These are phyloP conservation scores for Barnettozyma salicaria DNA, from an alignment of 805 yeast genomes.

Conservation along the genomic window DNA sequence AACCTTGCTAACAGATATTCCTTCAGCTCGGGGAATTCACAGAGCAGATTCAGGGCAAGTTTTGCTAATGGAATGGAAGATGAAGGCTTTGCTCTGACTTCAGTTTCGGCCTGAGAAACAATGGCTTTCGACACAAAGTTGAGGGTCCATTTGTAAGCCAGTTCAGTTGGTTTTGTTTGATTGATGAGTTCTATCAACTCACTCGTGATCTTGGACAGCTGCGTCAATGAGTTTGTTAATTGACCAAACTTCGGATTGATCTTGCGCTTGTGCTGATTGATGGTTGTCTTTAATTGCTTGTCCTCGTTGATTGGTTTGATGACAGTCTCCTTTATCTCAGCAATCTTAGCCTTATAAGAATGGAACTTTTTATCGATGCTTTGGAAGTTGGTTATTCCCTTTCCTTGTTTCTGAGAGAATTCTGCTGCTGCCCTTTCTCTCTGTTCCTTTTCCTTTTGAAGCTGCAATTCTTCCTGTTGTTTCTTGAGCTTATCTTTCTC, in stretches of 20 bases:
- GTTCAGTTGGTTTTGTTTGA: conserved; percentile 40
- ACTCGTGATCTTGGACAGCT: conserved; percentile 44
- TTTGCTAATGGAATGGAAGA: conserved; percentile 77
- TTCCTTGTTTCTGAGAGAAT: conserved; percentile 22
- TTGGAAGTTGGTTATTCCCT: conserved; percentile 31
- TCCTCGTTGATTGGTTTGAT: conserved; percentile 50
- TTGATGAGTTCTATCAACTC: conserved; percentile 48
- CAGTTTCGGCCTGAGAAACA: conserved; percentile 89
- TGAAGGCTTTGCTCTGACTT: conserved; percentile 71
- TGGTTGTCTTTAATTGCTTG: conserved; percentile 46
- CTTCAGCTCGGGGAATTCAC: conserved; percentile 38
- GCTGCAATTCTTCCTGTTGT: conserved; percentile 6
- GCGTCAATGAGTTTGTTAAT: conserved; percentile 63
- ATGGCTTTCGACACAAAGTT: conserved; percentile 82
- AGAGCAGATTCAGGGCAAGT: conserved; percentile 50
- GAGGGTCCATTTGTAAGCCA: conserved; percentile 66
- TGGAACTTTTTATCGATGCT: conserved; percentile 39
- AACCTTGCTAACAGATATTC: conserved; percentile 60
- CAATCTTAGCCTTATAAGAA: conserved; percentile 45
- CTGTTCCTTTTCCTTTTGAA: conserved; percentile 14
- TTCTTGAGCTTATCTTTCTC: conserved; percentile 13
- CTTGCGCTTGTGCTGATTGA: conserved; percentile 59
- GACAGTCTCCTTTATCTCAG: conserved; percentile 53
- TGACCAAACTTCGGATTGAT: conserved; percentile 91
- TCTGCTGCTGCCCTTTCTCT: too few species aligned